phyloP scores from a whole-genome alignment of 164 flowering plant species.

The Litsea cubeba region DNA sequence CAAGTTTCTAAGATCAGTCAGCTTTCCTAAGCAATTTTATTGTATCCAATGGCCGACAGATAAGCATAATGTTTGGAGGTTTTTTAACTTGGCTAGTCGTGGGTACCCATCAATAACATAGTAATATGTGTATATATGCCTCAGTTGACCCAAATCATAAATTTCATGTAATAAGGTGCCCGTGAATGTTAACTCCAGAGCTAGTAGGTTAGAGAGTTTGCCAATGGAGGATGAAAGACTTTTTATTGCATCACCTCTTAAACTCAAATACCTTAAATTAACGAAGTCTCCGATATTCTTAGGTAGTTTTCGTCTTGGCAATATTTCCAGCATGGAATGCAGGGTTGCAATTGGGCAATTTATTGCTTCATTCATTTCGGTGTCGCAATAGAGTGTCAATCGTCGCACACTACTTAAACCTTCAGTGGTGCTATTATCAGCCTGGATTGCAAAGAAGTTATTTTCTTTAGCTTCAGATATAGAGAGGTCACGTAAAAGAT shows the following conservation, averaged over 20 bases:
- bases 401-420: not conserved
- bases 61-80: conserved; percentile 2
- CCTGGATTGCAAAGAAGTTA: not conserved
- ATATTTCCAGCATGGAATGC: not conserved
- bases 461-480: not conserved
- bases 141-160: not conserved
- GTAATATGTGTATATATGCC: not conserved
- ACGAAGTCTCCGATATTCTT: conserved; percentile 2
- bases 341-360: not conserved
- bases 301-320: conserved; percentile 15
- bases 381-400: not conserved
- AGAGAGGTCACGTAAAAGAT: conserved; percentile 7
- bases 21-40: not conserved
- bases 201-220: conserved; percentile 10
- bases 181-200: conserved; percentile 8
- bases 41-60: not conserved
- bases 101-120: no score
- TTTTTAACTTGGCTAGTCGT: not conserved
- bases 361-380: no score
- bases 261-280: conserved; percentile 8
- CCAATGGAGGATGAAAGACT: not conserved
- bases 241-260: not conserved
- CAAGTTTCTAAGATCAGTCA: conserved; percentile 5
- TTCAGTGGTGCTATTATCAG: not conserved
- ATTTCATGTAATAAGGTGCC: not conserved